Base-by-base conservation (phyloP, 2,329 filamentous ascomycete genomes). In the Xylaria sp. region DNA sequence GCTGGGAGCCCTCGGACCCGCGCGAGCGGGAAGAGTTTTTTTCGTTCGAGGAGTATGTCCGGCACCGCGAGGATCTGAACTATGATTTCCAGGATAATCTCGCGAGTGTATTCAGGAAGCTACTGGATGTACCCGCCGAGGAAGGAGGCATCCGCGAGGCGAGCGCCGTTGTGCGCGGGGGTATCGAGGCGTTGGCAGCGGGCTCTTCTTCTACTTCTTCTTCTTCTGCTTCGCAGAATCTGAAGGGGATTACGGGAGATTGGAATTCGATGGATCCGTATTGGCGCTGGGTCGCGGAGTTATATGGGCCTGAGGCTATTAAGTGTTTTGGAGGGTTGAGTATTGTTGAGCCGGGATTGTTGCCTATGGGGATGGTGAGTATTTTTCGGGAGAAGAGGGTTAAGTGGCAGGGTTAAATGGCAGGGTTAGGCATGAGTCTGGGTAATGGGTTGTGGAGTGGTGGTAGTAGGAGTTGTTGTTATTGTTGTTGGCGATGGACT, bases 321-420 rank as follows among this genome's bases (percentile, higher is more conserved):
- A 76, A 78, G 8, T 76, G 80, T 13, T 85, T 85, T 72, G 84
- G 84, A 0, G 82, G 83, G 0, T 60, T 85, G 70, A 79, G 79
- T 39, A 80, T 85, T 58, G 83, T 85, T 0, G 82, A 85, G 34
- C 76, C 79, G 1, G 83, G 82, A 1, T 61, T 83, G 56, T 69
- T 86, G 75, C 84, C 84, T 1, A 84, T 84, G 76, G 84, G 83
- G 0, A 81, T 86, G 82, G 82, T 85, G 5, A 77, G 75, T 12
- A 76, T 84, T 60, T 81, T 85, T 46, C 79, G 81, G 67, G 78
- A 84, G 54, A 84, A 80, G 76, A 77, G 81, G 57, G 79, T 85
- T 0, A 80, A 77, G 37, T 86, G 84, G 84, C 77, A 83, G 70
- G 75, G 74, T 37, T 80, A 62, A n/a, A n/a, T 86, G 84, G 84